These are phyloP conservation scores for Babesia divergens DNA, from an alignment of 169 alveolate genomes.

Conservation along the genomic window DNA sequence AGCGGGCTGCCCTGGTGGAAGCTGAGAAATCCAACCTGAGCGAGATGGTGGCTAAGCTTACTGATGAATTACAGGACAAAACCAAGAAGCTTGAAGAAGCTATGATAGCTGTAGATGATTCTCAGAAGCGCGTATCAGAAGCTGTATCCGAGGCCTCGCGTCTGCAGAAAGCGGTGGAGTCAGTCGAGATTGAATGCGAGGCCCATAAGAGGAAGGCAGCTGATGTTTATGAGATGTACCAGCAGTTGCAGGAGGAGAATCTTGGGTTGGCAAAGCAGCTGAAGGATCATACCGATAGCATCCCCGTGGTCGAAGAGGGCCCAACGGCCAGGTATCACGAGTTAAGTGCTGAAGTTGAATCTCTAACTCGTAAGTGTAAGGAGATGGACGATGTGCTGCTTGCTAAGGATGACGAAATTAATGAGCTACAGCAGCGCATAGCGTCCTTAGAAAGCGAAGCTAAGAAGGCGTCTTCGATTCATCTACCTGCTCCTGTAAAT, in stretches of 20 bases:
- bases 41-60: constrained; percentile 15
- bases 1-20: neutral
- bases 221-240: constrained; percentile 3
- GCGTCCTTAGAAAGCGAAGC: neutral
- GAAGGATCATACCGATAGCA: neutral
- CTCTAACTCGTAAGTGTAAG: neutral
- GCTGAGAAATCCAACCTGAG: constrained; percentile 10
- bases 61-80: neutral
- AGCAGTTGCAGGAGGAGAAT: constrained; percentile 21
- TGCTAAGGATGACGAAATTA: neutral
- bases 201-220: constrained; percentile 11
- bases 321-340: neutral
- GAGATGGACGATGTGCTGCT: neutral
- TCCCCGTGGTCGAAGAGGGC: neutral
- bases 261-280: neutral
- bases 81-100: neutral
- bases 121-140: neutral
- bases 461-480: too few species aligned
- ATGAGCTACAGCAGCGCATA: neutral
- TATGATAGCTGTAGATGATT: neutral
- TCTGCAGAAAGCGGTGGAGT: neutral
- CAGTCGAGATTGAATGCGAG: constrained; percentile 22
- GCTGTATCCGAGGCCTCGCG: neutral
- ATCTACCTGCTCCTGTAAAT: neutral
- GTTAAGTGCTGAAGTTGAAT: constrained; percentile 1